These are phyloP conservation scores for Asparagopsis taxiformis DNA, from an alignment of 31 red algal genomes.

Conservation along the genomic window DNA sequence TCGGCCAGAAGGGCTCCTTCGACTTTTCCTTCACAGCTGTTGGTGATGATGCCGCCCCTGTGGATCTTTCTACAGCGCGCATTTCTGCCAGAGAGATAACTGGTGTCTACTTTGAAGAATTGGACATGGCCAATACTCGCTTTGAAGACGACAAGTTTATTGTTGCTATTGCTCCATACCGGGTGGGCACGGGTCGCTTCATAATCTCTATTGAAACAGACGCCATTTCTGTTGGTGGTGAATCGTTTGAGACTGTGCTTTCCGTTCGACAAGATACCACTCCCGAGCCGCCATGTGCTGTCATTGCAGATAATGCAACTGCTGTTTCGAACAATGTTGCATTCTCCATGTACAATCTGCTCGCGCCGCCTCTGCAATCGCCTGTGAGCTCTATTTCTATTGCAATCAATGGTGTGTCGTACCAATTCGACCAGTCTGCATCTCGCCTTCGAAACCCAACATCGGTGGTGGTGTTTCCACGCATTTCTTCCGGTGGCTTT, in stretches of 20 bases:
- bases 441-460: background rate
- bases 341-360: background rate
- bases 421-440: background rate
- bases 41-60: background rate
- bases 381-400: background rate
- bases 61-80: background rate
- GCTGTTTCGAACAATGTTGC: background rate
- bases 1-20: too few relatives aligned
- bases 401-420: background rate
- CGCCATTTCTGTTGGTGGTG: background rate
- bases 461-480: background rate
- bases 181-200: background rate
- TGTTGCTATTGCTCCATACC: background rate
- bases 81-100: background rate
- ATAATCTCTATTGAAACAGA: background rate
- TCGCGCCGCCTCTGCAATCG: background rate
- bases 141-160: background rate
- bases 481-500: background rate
- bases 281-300: background rate
- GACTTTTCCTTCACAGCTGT: background rate
- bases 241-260: background rate
- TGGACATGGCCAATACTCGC: background rate
- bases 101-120: background rate
- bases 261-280: background rate
- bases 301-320: too few relatives aligned